Evolutionary conservation across 805 yeast species (phyloP).

Genomic region (Kuraishia ogatae): DNA sequence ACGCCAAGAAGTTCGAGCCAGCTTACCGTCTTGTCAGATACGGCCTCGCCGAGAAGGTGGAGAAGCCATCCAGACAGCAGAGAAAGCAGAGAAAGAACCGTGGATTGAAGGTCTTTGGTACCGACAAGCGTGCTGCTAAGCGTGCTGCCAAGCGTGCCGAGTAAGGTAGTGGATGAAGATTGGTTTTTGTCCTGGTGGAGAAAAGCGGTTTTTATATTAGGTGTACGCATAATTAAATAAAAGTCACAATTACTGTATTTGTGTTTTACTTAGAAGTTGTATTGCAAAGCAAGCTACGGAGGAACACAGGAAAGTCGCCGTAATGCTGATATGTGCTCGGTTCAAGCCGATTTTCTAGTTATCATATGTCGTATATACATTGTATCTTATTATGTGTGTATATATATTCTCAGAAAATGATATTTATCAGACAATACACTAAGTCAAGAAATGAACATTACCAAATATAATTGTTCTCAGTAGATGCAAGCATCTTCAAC

Average conservation of each 20-base stretch:
- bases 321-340: no score
- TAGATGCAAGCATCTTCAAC: neutral
- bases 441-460: conserved; percentile 5
- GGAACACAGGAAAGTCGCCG: no score
- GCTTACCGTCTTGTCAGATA: conserved; percentile 98
- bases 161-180: conserved; percentile 25
- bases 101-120: conserved; percentile 98
- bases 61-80: conserved; percentile 98
- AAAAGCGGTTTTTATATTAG: neutral
- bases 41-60: conserved; percentile 94
- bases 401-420: neutral
- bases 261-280: neutral
- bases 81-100: conserved; percentile 99
- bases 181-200: neutral
- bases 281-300: no score
- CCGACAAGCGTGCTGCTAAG: conserved; percentile 92
- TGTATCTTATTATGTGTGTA: no score
- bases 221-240: neutral
- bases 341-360: no score
- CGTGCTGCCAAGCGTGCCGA: conserved; percentile 87
- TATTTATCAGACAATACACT: conserved; percentile 7
- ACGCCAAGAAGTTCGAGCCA: conserved; percentile 98
- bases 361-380: no score
- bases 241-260: neutral
- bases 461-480: neutral